A percentile compares a stretch with the other conserved stretches of the same genome.
phyloP scores from a whole-genome alignment of 257 asterid genomes.

The Solanum chmielewskii region DNA sequence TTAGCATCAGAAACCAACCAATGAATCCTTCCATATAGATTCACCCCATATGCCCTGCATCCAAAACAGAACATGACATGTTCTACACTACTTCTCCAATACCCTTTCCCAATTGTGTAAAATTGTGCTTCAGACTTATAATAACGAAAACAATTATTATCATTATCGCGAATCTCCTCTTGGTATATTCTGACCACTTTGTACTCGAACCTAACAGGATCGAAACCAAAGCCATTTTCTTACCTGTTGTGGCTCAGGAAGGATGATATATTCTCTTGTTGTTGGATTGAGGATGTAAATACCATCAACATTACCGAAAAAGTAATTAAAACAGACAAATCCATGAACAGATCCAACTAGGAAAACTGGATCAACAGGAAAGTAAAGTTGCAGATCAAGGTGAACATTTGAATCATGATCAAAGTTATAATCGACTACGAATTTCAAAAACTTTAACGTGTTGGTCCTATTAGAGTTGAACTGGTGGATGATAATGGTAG shows the following conservation, averaged over 20 bases:
- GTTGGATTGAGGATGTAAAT: constrained; percentile 30
- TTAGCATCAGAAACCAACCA: constrained; percentile 35
- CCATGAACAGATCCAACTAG: constrained; percentile 31
- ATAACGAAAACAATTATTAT: neutral
- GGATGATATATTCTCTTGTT: constrained; percentile 22
- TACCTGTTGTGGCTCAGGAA: constrained; percentile 1
- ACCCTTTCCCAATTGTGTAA: constrained; percentile 23
- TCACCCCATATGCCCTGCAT: constrained; percentile 13
- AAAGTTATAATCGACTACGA: too few relatives aligned
- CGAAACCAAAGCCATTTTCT: constrained; percentile 25
- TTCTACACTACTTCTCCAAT: constrained; percentile 17
- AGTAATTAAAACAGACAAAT: constrained; percentile 5
- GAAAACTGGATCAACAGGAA: neutral
- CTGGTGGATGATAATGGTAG: too few relatives aligned
- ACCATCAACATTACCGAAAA: constrained; percentile 11
- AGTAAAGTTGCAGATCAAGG: neutral
- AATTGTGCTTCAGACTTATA: constrained; percentile 25
- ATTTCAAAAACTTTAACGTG: too few relatives aligned
- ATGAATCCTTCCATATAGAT: constrained; percentile 28
- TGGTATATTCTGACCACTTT: constrained; percentile 44
- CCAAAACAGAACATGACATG: constrained; percentile 13
- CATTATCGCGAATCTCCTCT: constrained; percentile 3
- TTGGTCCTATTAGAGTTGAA: too few relatives aligned
- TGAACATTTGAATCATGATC: neutral
- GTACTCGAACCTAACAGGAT: neutral